Evolutionary conservation across 495 filamentous ascomycete genomes (phyloP).

Genomic region (Hypoxylon perforatum): DNA sequence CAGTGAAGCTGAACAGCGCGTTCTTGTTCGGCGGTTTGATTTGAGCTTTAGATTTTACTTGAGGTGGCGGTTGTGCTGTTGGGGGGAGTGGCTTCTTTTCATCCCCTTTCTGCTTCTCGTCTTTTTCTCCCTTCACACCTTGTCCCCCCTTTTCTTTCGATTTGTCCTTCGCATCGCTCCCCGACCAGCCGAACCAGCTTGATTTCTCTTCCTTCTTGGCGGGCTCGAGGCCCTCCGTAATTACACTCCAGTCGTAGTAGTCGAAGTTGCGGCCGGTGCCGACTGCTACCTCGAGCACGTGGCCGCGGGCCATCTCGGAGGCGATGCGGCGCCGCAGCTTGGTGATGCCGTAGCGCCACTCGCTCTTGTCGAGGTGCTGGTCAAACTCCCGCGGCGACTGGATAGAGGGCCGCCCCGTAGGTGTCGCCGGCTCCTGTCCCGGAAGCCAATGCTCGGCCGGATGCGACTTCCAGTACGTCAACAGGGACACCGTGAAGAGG

Average conservation of each 20-base stretch:
- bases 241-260: constrained; percentile 70
- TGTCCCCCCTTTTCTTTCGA: constrained; percentile 1
- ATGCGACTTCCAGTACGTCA: constrained; percentile 37
- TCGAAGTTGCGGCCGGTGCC: constrained; percentile 90
- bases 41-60: not conserved
- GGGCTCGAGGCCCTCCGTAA: constrained; percentile 33
- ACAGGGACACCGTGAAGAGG: constrained; percentile 42
- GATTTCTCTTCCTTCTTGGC: constrained; percentile 27
- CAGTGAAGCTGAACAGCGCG: constrained; percentile 55
- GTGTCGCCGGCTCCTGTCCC: constrained; percentile 41
- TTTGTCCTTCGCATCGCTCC: constrained; percentile 13
- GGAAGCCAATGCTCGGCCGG: constrained; percentile 34
- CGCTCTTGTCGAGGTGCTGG: constrained; percentile 70
- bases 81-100: constrained; percentile 24
- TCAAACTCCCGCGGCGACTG: constrained; percentile 69
- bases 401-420: constrained; percentile 45
- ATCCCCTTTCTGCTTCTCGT: constrained; percentile 1
- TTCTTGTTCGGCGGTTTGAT: constrained; percentile 7
- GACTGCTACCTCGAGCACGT: constrained; percentile 89
- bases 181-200: constrained; percentile 31
- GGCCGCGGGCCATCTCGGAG: constrained; percentile 67
- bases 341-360: constrained; percentile 73
- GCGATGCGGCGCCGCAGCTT: constrained; percentile 70
- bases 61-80: not conserved
- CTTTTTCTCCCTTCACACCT: constrained; percentile 4